Percentiles rank a stretch among this genome's conserved stretches.
phyloP scores from a whole-genome alignment of 306 rosid genomes.

The Sesbania bispinosa region DNA sequence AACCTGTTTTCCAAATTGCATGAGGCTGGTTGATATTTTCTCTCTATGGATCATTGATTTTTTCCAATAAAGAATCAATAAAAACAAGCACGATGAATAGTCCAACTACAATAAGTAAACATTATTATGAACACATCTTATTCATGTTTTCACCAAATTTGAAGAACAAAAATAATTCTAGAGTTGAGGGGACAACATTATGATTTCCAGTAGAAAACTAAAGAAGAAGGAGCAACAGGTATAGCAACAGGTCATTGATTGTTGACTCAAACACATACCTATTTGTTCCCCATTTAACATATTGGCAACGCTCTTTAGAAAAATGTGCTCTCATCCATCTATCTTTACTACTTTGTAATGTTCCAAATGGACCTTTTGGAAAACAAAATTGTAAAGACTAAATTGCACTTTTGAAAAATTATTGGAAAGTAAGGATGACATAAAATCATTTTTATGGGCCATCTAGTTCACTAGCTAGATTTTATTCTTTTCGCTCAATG shows the following conservation, averaged over 20 bases:
- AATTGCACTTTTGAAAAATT: neutral
- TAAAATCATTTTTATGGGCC: neutral
- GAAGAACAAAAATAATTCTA: neutral
- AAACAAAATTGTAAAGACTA: neutral
- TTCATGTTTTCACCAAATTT: neutral
- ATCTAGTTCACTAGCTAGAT: neutral
- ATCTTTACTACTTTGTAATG: neutral
- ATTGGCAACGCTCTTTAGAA: slow-evolving; percentile 70
- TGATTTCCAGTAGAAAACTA: neutral
- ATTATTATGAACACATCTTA: neutral
- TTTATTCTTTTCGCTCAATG: too few species aligned
- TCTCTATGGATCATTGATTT: too few species aligned
- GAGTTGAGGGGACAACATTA: neutral
- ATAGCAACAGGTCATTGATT: neutral
- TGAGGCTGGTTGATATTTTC: too few species aligned
- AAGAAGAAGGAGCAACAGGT: neutral
- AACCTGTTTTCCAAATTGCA: too few species aligned
- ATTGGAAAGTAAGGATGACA: neutral
- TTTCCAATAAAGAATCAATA: too few species aligned
- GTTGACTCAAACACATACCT: slow-evolving; percentile 43
- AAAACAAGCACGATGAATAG: neutral
- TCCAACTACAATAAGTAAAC: neutral
- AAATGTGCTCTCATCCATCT: neutral
- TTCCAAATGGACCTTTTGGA: neutral
- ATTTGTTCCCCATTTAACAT: slow-evolving; percentile 86